Evolutionary conservation across 768 basidiomycete genomes (phyloP).

Genomic region (Podaxis sp.): DNA sequence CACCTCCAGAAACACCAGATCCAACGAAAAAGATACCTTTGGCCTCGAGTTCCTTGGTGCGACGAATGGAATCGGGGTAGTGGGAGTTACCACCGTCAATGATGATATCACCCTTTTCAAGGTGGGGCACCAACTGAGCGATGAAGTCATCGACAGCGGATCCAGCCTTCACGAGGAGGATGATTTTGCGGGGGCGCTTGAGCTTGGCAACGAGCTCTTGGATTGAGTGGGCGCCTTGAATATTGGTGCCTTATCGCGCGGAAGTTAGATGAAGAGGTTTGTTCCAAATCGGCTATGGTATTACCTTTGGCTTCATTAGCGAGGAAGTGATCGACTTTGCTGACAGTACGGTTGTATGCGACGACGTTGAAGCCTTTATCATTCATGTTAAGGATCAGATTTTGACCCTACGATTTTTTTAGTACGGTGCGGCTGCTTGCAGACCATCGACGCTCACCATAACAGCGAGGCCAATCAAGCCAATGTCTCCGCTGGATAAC

Average conservation of each 20-base stretch:
- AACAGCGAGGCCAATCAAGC: slow-evolving; percentile 97
- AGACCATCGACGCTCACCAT: slow-evolving; percentile 62
- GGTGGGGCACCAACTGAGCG: slow-evolving; percentile 79
- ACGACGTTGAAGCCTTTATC: slow-evolving; percentile 99
- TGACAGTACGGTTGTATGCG: slow-evolving; percentile 95
- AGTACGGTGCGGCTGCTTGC: slow-evolving; percentile 22
- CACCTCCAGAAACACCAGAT: slow-evolving; percentile 98
- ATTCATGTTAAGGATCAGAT: slow-evolving; percentile 98
- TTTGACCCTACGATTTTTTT: slow-evolving; percentile 72
- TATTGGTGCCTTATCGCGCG: slow-evolving; percentile 73
- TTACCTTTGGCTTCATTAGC: slow-evolving; percentile 96
- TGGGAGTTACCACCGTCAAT: slow-evolving; percentile 99
- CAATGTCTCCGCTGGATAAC: slow-evolving; percentile 83
- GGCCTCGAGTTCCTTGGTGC: slow-evolving; percentile 86
- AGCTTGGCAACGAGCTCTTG: slow-evolving; percentile 90
- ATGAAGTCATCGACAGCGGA: slow-evolving; percentile 96
- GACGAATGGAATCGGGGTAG: slow-evolving; percentile 97
- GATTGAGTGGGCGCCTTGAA: slow-evolving; percentile 93
- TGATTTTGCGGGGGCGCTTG: slow-evolving; percentile 93
- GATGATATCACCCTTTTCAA: slow-evolving; percentile 97
- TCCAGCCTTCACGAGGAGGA: slow-evolving; percentile 98
- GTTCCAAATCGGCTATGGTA: slow-evolving; percentile 25
- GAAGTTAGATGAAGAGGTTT: slow-evolving; percentile 17
- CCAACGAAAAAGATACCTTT: slow-evolving; percentile 98
- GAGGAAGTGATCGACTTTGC: slow-evolving; percentile 95